A percentile compares a stretch with the other conserved stretches of the same genome.
phyloP scores from a whole-genome alignment of 495 filamentous ascomycete species.

The Alectoria sarmentosa region DNA sequence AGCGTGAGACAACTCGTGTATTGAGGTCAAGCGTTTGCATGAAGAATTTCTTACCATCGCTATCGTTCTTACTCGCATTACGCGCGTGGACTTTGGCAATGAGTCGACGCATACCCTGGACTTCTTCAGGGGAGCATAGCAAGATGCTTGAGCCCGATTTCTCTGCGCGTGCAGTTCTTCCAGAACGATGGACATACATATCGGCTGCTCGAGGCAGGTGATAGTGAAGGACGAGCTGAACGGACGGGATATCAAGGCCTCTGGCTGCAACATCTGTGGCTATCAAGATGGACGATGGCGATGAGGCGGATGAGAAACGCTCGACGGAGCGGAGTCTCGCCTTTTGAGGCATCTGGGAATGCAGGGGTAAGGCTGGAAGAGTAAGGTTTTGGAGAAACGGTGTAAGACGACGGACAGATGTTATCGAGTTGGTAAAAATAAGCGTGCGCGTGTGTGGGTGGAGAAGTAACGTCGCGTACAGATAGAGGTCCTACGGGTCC shows the following conservation, averaged over 20 bases:
- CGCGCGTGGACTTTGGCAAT: conserved; percentile 76
- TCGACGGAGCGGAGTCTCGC: conserved; percentile 90
- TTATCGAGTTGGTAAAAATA: conserved; percentile 93
- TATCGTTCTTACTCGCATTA: conserved; percentile 28
- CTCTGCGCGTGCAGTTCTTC: conserved; percentile 83
- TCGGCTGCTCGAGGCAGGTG: conserved; percentile 90
- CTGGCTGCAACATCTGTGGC: conserved; percentile 97
- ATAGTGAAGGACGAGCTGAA: conserved; percentile 87
- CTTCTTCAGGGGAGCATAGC: conserved; percentile 88
- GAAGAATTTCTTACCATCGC: conserved; percentile 47
- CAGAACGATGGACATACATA: conserved; percentile 91
- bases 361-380: conserved; percentile 69
- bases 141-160: conserved; percentile 72
- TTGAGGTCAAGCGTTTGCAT: conserved; percentile 78
- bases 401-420: conserved; percentile 77
- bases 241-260: conserved; percentile 85
- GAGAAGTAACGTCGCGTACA: conserved; percentile 80
- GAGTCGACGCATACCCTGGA: conserved; percentile 71
- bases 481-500: conserved; percentile 66
- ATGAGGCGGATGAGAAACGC: conserved; percentile 65
- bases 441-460: conserved; percentile 72
- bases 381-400: conserved; percentile 79
- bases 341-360: conserved; percentile 94
- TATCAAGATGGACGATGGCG: conserved; percentile 64
- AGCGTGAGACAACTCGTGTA: conserved; percentile 62